Percentiles rank a stretch among this genome's conserved stretches.
These are phyloP conservation scores for Fusarium pseudonygamai DNA, from an alignment of 2,329 filamentous ascomycete genomes.

Conservation along the genomic window DNA sequence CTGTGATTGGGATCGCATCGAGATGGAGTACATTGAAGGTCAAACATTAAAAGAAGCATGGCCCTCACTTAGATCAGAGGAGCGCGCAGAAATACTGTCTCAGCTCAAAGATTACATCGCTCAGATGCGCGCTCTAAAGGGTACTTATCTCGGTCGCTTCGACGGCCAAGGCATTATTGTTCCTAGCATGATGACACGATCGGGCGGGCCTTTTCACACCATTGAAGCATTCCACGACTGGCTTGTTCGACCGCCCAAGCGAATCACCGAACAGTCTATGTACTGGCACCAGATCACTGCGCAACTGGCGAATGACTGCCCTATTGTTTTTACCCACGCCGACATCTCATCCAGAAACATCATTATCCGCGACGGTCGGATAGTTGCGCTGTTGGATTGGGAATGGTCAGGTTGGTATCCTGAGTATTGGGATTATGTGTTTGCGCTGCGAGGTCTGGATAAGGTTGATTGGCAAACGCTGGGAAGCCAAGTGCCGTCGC, in stretches of 20 bases:
- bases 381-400: constrained; percentile 20
- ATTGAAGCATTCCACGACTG: constrained; percentile 36
- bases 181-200: constrained; percentile 37
- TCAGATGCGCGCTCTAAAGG: constrained; percentile 34
- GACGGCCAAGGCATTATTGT: constrained; percentile 37
- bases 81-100: constrained; percentile 30
- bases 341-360: constrained; percentile 27
- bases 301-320: constrained; percentile 26
- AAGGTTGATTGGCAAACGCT: constrained; percentile 27
- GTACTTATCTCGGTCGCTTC: constrained; percentile 33
- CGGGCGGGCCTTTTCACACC: constrained; percentile 31
- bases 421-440: constrained; percentile 20
- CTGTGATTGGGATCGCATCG: constrained; percentile 42
- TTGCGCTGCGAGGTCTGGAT: constrained; percentile 20
- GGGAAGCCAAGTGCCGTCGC: neutral
- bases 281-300: constrained; percentile 40
- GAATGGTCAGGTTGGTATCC: constrained; percentile 25
- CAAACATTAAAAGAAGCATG: constrained; percentile 40
- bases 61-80: constrained; percentile 15
- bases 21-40: constrained; percentile 41
- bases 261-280: constrained; percentile 19
- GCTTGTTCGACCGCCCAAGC: constrained; percentile 35
- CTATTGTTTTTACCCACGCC: constrained; percentile 27
- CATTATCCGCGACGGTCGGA: constrained; percentile 11
- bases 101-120: constrained; percentile 37